Evolutionary conservation across 345 rosid genomes (phyloP).

Genomic region (Hibiscus syriacus): DNA sequence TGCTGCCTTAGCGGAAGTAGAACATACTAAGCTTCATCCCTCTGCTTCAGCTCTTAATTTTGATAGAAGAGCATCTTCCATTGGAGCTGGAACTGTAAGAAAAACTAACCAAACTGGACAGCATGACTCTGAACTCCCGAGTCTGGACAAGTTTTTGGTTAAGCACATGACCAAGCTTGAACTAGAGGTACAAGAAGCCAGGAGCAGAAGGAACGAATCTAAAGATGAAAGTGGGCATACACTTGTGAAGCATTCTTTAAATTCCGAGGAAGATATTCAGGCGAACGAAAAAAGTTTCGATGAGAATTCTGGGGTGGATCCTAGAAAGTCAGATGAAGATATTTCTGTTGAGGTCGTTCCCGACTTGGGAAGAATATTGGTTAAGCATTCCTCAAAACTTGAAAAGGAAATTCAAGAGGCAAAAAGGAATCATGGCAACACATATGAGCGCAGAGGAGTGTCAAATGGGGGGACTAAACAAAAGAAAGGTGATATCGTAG

Average conservation of each 20-base stretch:
- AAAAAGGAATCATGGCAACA: slow-evolving; percentile 31
- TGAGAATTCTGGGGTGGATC: slow-evolving; percentile 11
- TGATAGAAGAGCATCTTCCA: slow-evolving; percentile 35
- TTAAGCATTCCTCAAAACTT: slow-evolving; percentile 42
- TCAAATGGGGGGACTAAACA: slow-evolving; percentile 6
- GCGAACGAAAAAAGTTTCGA: slow-evolving; percentile 40
- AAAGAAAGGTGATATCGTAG: slow-evolving; percentile 15
- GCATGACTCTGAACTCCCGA: slow-evolving; percentile 45
- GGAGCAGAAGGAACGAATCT: slow-evolving; percentile 27
- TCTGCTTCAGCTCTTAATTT: slow-evolving; percentile 23
- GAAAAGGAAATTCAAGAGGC: slow-evolving; percentile 26
- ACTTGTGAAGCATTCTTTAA: slow-evolving; percentile 53
- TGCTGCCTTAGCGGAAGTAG: slow-evolving; percentile 76
- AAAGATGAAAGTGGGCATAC: slow-evolving; percentile 29
- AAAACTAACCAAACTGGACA: slow-evolving; percentile 26
- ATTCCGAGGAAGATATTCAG: slow-evolving; percentile 51
- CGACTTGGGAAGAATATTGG: slow-evolving; percentile 53
- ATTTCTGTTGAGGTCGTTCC: slow-evolving; percentile 26
- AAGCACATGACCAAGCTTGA: slow-evolving; percentile 74
- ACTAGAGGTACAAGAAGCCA: slow-evolving; percentile 80
- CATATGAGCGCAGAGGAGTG: slow-evolving; percentile 17
- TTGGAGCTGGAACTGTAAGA: slow-evolving; percentile 26
- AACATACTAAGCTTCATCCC: slow-evolving; percentile 31
- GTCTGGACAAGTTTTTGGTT: slow-evolving; percentile 75
- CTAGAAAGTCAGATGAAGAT: slow-evolving; percentile 19